Evolutionary conservation across 148 eudicot genomes (phyloP), one percentile per base, ranked within the genome.

Genomic region (Beta vulgaris): DNA sequence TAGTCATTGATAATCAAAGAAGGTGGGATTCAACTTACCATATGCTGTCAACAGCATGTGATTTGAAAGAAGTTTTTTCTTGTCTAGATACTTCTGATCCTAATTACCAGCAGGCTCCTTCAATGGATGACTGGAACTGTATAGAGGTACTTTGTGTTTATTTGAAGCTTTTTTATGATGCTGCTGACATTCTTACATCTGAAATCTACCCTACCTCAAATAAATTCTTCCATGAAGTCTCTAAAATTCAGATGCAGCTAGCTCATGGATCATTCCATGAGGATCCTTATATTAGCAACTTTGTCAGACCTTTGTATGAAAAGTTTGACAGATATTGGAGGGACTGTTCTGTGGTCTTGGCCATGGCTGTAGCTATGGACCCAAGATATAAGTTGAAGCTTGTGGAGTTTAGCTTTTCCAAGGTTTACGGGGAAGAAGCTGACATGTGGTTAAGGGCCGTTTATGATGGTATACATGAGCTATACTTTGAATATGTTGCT

Each of bases 11-110:
- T 78, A 83, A 91, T 75, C 71, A 65, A 67, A 75, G 71, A 25
- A 86, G 81, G 78, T 96, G 98, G 98, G 85, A 89, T 80, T 87
- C 95, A 16, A 96, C 98, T 73, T 92, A 84, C 80, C 83, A 85
- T 25, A 92, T 96, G 99, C 79, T 96, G 72, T 82, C 87, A 79
- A 84, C 89, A 46, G 98, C 95, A 21, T 85, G 73, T 26, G 89
- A 91, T 72, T 44, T 88, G 19, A 88, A 91, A 82, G 87, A 92
- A 82, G 90, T 91, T 3, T 91, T 92, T 75, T 82, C 79, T 68
- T 85, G 88, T 66, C 83, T 92, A 43, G 92, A 86, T 75, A 76
- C 91, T 18, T 79, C 74, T 29, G 99, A 91, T 83, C 78, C 86
- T 9, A 73, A 86, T 68, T 87, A 84, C 78, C 72, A 73, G 60